Conservation (phyloP, 306 rosid genomes). For the cucumber (Cucumis sativus) region DNA sequence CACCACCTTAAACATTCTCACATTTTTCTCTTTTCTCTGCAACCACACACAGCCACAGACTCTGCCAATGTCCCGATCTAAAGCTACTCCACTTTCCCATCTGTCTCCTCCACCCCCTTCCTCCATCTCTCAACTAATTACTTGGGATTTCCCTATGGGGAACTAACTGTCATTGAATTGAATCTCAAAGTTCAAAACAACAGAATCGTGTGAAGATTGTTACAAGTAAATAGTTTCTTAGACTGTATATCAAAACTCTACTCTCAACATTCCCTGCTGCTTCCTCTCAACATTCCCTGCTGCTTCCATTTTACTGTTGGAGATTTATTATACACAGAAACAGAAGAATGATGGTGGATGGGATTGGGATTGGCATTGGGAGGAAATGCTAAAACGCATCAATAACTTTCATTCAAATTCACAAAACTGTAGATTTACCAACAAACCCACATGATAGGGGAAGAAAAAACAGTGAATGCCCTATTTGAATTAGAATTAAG, state of each 20-base stretch:
- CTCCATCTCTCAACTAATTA: neutral
- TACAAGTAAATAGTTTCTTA: no score
- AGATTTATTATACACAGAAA: neutral
- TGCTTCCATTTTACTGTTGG: neutral
- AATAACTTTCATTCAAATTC: neutral
- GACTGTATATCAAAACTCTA: neutral
- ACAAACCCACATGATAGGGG: neutral
- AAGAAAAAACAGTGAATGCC: neutral
- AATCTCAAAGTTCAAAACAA: no score
- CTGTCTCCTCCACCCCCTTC: neutral
- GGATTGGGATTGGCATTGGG: neutral
- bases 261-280: no score
- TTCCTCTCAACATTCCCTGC: neutral
- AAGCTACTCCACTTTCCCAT: neutral
- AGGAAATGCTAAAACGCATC: neutral
- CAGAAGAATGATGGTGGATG: neutral
- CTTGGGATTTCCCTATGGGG: neutral
- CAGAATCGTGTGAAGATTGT: no score
- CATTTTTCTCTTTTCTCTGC: neutral
- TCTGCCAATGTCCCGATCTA: neutral
- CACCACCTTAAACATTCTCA: neutral
- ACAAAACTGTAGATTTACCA: slow-evolving; percentile 1
- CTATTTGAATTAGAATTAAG: neutral
- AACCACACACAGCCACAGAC: neutral
- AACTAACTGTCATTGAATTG: no score